Evolutionary conservation across 2,329 filamentous ascomycete species (phyloP), one percentile per base, ranked within the genome.

Genomic region (Penicillium rolfsii): DNA sequence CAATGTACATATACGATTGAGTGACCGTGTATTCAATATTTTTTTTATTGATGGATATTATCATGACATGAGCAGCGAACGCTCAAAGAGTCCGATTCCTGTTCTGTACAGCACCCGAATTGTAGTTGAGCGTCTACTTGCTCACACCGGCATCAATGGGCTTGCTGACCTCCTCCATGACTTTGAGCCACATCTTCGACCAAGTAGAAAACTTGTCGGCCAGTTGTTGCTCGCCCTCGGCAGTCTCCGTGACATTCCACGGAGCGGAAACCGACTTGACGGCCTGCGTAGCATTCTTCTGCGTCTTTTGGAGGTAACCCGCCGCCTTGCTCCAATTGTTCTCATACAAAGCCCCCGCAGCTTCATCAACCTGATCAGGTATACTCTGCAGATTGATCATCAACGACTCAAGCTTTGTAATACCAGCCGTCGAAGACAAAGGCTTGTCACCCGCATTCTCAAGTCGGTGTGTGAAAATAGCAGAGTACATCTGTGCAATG

Each of bases 141-240:
- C 24, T 55, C n/a, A 45, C 46, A 35, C 54, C 24, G 30, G 63
- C 59, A 41, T 64, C 59, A 52, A 71, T 60, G 36, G 73, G 65
- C 62, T 73, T 77, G 67, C 70, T 71, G 35, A 79, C 73, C 62
- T 78, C 76, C 24, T 79, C 75, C 57, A 83, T 66, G 26, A 81
- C 80, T 50, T 75, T 77, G 40, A 74, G 61, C 83, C 84, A 87
- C 54, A 83, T 85, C 52, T 79, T 81, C n/a, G 84, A 86, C 93
- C 93, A 96, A 16, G 84, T 81, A 0, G 88, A 89, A 71, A 96
- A 96, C 69, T 89, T 91, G 70, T 97, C 93, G 52, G 88, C 82
- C 0, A 84, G 82, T 0, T 83, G 84, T 78, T 77, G 6, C 75
- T 73, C 67, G 6, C 54, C 89, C 28, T 84, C 81, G 0, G 79